Conservation (phyloP, 2,329 filamentous ascomycete species). For the Nigrospora sphaerica region DNA sequence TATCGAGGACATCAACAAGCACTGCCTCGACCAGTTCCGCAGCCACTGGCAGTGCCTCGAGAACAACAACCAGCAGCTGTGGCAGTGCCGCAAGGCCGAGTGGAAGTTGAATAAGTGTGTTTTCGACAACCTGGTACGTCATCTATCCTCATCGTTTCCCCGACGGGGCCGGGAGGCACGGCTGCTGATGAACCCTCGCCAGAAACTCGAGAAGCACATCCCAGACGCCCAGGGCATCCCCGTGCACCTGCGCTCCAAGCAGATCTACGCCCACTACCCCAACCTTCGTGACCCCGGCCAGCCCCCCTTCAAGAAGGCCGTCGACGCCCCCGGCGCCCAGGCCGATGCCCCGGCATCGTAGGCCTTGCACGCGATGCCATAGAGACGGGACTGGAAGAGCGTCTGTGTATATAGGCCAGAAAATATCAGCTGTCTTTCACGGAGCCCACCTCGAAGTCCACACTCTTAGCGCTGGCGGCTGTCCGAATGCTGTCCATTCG, state of each 20-base stretch:
- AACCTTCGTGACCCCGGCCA: conserved; percentile 25
- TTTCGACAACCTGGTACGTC: conserved; percentile 84
- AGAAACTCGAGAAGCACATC: conserved; percentile 78
- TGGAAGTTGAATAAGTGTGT: conserved; percentile 92
- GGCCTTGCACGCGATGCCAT: background rate
- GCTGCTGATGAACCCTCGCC: conserved; percentile 3
- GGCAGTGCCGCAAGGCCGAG: conserved; percentile 86
- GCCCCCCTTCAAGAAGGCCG: conserved; percentile 18
- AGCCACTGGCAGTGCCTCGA: conserved; percentile 94
- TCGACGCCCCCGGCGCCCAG: conserved; percentile 21
- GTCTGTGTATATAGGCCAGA: conserved; percentile 5
- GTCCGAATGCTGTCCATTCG: too few species aligned
- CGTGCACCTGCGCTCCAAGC: conserved; percentile 63
- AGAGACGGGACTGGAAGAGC: background rate
- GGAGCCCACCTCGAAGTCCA: background rate
- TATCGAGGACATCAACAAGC: conserved; percentile 90
- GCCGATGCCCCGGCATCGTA: conserved; percentile 3
- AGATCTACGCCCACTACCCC: conserved; percentile 53
- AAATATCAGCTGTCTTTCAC: conserved; percentile 1
- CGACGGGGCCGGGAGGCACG: background rate
- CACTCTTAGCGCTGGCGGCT: background rate
- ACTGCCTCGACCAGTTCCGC: conserved; percentile 86
- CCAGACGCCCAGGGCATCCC: conserved; percentile 67
- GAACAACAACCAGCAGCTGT: conserved; percentile 95
- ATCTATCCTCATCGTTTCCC: background rate